Evolutionary conservation across 257 asterid species (phyloP).

Genomic region (Henckelia pumila): DNA sequence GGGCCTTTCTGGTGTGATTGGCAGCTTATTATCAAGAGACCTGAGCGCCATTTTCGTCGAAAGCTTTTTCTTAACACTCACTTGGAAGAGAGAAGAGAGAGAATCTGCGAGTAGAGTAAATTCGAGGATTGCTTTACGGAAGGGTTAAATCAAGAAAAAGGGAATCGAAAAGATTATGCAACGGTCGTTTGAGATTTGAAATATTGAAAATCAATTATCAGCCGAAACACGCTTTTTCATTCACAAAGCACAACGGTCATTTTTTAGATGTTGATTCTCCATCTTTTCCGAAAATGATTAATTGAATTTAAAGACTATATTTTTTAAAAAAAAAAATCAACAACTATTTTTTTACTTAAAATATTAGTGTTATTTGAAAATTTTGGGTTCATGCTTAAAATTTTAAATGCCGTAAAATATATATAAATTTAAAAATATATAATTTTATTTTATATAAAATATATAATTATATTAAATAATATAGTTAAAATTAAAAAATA

Average conservation of each 20-base stretch:
- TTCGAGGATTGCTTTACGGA: conserved; percentile 26
- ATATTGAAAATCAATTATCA: conserved; percentile 19
- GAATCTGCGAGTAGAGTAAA: not conserved
- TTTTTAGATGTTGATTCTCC: not conserved
- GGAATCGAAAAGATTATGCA: conserved; percentile 33
- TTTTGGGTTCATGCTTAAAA: too few species aligned
- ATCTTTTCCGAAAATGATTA: too few species aligned
- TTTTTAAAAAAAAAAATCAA: too few species aligned
- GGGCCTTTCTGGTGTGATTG: conserved; percentile 28
- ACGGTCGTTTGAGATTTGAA: conserved; percentile 78
- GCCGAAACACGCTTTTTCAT: conserved; percentile 3
- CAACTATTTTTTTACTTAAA: too few species aligned
- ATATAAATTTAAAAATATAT: too few species aligned
- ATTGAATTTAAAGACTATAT: too few species aligned
- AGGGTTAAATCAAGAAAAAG: conserved; percentile 19
- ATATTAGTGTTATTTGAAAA: too few species aligned
- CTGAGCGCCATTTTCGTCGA: conserved; percentile 73
- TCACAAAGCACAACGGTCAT: conserved; percentile 74
- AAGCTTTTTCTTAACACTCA: conserved; percentile 18
- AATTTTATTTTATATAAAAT: too few species aligned
- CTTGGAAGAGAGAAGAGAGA: conserved; percentile 21
- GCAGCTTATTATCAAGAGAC: too few species aligned
- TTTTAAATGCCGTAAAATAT: too few species aligned
- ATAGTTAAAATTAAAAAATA: too few species aligned
- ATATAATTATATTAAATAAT: too few species aligned